Evolutionary conservation across 2,329 filamentous ascomycete species (phyloP), one percentile per base, ranked within the genome.

Genomic region (Pseudogymnoascus sp.): DNA sequence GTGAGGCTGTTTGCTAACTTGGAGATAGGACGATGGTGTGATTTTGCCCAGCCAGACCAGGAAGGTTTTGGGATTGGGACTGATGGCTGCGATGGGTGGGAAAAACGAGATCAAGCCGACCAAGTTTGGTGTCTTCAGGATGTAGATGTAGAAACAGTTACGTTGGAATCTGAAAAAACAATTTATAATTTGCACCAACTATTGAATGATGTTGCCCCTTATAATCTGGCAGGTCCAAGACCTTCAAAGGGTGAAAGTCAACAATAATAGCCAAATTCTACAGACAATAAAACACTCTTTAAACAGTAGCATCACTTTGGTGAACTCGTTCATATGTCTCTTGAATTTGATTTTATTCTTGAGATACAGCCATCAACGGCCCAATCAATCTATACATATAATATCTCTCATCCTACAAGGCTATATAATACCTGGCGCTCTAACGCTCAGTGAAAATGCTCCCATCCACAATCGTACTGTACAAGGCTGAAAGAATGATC

Each of bases 101-200:
- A 83, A 81, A 69, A 85, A 85, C 67, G 80, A 85, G 63, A 76
- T 84, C 56, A 79, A 81, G 70, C 79, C 82, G 7, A 89, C 85
- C 18, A 87, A 81, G 73, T 93, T 91, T 77, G 90, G 90, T 11
- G 88, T 93, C 31, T 93, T 93, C 76, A 83, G 90, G 70, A 93
- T 93, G 90, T 93, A 83, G 70, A 65, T 21, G 37, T 62, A 60
- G n/a, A n/a, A 60, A 60, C 28, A 25, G 31, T 42, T 42, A 42
- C 31, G 31, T 56, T 33, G 10, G 1, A 18, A 56, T 47, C 18
- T 56, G 6, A 18, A 50, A 28, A 25, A 25, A 25, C 3, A 18
- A 33, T 53, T 1, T 18, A 18, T 56, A 56, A 56, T 33, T 7
- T 33, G 11, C 11, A 10, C 25, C 1, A 11, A 18, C 12, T 31